Conservation (phyloP, 2,329 filamentous ascomycete genomes). For the Cladosporium halotolerans region DNA sequence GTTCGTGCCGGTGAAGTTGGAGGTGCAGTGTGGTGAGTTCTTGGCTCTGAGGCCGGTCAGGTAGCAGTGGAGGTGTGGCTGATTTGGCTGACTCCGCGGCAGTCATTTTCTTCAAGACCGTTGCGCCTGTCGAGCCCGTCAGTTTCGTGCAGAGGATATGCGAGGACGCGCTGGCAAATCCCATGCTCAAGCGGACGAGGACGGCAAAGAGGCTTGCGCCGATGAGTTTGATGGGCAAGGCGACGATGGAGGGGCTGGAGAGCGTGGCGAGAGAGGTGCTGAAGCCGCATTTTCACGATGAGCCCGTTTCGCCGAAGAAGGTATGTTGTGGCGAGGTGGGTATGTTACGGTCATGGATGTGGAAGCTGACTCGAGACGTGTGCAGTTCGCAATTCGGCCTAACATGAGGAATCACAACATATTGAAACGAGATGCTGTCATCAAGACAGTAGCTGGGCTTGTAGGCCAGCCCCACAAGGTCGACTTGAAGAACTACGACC, state of each 20-base stretch:
- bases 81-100: constrained; percentile 16
- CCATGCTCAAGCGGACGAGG: constrained; percentile 48
- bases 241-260: constrained; percentile 61
- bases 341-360: not conserved
- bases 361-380: not conserved
- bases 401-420: constrained; percentile 66
- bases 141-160: constrained; percentile 54
- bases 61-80: not conserved
- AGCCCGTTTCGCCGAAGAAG: constrained; percentile 46
- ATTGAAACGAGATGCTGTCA: constrained; percentile 62
- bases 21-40: constrained; percentile 49
- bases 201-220: constrained; percentile 57
- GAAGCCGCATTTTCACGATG: constrained; percentile 54
- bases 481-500: constrained; percentile 69
- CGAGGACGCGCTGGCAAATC: constrained; percentile 47
- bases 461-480: constrained; percentile 67
- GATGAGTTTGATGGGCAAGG: constrained; percentile 55
- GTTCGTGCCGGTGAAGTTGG: constrained; percentile 48
- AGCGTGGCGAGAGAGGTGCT: constrained; percentile 60
- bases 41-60: constrained; percentile 1
- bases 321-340: constrained; percentile 31
- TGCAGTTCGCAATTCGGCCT: constrained; percentile 77
- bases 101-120: constrained; percentile 56
- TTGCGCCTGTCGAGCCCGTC: constrained; percentile 53
- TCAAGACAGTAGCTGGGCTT: constrained; percentile 61